Evolutionary conservation across 2,329 filamentous ascomycete species (phyloP), one percentile per base, ranked within the genome.

Genomic region (Microsporum audouinii): DNA sequence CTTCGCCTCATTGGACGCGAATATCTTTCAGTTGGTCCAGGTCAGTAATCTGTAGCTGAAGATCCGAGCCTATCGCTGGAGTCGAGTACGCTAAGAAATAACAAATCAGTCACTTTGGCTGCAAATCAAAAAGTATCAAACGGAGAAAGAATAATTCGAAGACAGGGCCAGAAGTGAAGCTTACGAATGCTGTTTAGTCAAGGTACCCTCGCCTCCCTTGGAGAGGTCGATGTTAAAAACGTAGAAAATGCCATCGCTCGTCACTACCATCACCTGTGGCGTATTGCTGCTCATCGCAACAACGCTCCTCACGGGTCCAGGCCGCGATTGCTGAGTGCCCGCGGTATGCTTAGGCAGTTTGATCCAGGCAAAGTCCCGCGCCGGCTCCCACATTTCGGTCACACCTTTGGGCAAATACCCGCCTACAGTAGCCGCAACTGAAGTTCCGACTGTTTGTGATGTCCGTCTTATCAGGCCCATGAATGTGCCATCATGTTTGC

Each of bases 191-290:
- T 95, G 89, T 73, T 95, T 95, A 59, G 91, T 86, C 67, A 99
- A 76, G 57, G 88, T 89, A 0, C 94, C 94, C 75, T 99, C 94
- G 29, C 94, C 94, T 17, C 94, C 94, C 64, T 89, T 88, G 68
- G 95, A 91, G 78, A 99, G 84, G 72, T 99, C 91, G 60, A 99
- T 91, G 66, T 89, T 92, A 75, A 92, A 99, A 34, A 97, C 88
- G 68, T 94, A 96, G 70, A 96, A 97, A 29, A 87, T 87, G 7
- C 94, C 94, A 71, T 99, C 94, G 68, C 88, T 96, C 0, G 94
- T 99, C 12, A 96, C 91, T 0, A 97, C 89, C 91, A 99, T 97
- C 57, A 99, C 89, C 69, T 97, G 91, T 0, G 94, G 94, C 31
- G 88, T 91, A 71, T 86, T 95, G 69, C 87, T 94, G 71, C 89